phyloP scores from a whole-genome alignment of 73 alveolate species.

The Paramecium sonneborni region DNA sequence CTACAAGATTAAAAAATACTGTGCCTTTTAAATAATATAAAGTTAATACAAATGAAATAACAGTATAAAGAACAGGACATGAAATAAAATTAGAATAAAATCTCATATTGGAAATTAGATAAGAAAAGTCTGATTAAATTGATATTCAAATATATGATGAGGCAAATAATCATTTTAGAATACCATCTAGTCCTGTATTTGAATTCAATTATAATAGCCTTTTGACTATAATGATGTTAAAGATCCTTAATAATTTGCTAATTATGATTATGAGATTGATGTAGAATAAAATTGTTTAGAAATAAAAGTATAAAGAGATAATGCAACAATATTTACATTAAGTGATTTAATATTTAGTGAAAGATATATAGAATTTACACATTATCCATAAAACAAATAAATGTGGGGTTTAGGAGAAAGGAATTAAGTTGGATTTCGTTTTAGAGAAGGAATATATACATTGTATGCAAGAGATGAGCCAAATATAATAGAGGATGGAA shows the following conservation, averaged over 20 bases:
- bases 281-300: not conserved
- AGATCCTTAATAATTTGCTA: not conserved
- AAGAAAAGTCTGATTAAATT: not conserved
- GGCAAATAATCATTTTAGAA: not conserved
- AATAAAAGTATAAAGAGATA: not conserved
- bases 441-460: constrained; percentile 22
- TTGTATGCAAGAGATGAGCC: constrained; percentile 45
- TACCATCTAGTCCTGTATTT: not conserved
- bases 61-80: not conserved
- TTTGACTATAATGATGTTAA: constrained; percentile 16
- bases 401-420: constrained; percentile 52
- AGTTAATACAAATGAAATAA: not conserved
- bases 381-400: not conserved
- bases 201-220: not conserved
- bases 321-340: not conserved
- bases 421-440: constrained; percentile 40
- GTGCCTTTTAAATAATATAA: not conserved
- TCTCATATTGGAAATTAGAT: not conserved
- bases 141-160: constrained; percentile 36
- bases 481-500: constrained; percentile 8
- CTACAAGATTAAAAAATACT: not conserved
- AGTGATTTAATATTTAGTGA: not conserved
- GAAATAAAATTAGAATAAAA: not conserved
- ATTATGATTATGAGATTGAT: not conserved
- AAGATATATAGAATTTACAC: constrained; percentile 29